These are phyloP conservation scores for Lumnitzera littorea DNA, from an alignment of 345 rosid species.

Conservation along the genomic window DNA sequence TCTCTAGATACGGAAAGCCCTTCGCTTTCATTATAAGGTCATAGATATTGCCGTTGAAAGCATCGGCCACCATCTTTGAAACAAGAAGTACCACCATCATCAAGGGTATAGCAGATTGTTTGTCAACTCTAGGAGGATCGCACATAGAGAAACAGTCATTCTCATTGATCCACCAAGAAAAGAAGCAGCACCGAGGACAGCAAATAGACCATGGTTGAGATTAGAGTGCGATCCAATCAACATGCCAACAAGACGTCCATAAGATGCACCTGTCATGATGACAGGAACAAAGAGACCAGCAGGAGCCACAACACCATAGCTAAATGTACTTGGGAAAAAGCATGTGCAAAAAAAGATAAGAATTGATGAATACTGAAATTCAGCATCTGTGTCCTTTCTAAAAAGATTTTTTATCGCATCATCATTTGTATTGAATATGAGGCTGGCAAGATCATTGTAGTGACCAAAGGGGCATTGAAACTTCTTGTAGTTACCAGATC, in stretches of 20 bases:
- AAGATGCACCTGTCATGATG: constrained; percentile 84
- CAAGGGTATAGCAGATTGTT: constrained; percentile 84
- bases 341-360: constrained; percentile 68
- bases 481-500: constrained; percentile 92
- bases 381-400: constrained; percentile 71
- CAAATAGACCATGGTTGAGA: constrained; percentile 82
- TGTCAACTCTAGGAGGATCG: constrained; percentile 76
- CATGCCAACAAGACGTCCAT: constrained; percentile 83
- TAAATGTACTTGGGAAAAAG: constrained; percentile 63
- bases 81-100: constrained; percentile 90
- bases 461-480: constrained; percentile 76
- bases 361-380: constrained; percentile 63
- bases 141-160: constrained; percentile 88
- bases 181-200: constrained; percentile 90
- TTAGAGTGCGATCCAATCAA: constrained; percentile 41
- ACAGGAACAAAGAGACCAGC: constrained; percentile 90
- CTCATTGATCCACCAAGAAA: constrained; percentile 94
- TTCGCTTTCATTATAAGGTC: constrained; percentile 85
- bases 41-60: constrained; percentile 70
- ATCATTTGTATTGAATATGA: constrained; percentile 87
- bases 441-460: constrained; percentile 94
- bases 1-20: constrained; percentile 78
- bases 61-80: constrained; percentile 93
- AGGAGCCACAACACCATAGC: constrained; percentile 86
- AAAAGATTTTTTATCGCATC: constrained; percentile 88